Percentiles rank a stretch among this genome's conserved stretches.
Conservation (phyloP, 306 rosid genomes). For the Lablab purpureus region DNA sequence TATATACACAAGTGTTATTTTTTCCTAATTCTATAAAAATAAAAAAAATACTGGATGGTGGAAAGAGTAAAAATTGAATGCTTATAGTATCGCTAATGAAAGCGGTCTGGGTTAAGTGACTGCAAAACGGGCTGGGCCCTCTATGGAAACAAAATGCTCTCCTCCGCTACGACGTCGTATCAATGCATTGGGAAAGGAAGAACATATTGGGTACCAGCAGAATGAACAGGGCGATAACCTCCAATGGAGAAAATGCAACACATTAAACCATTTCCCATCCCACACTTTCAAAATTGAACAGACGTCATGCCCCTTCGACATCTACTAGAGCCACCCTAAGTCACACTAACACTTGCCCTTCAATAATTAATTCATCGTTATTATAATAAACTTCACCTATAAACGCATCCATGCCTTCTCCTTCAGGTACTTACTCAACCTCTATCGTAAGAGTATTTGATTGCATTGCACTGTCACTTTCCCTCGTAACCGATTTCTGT, state of each 20-base stretch:
- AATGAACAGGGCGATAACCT: conserved; percentile 12
- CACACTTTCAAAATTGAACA: background rate
- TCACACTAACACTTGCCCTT: background rate
- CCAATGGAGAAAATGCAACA: conserved; percentile 35
- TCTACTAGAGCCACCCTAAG: conserved; percentile 51
- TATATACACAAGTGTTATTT: no score
- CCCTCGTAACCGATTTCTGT: conserved; percentile 35
- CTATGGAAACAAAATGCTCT: background rate
- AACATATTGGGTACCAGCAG: background rate
- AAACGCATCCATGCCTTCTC: conserved; percentile 45
- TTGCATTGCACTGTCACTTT: conserved; percentile 47
- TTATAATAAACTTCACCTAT: background rate
- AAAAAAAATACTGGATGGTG: no score
- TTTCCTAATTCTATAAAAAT: no score
- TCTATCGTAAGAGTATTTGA: conserved; percentile 22
- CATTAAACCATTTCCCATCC: conserved; percentile 26
- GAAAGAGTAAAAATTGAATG: no score
- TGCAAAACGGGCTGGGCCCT: conserved; percentile 7
- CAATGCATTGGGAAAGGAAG: conserved; percentile 1
- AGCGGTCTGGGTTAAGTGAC: no score
- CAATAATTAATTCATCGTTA: conserved; percentile 18
- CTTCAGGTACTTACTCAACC: conserved; percentile 49
- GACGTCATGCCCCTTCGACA: conserved; percentile 54
- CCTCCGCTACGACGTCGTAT: conserved; percentile 7
- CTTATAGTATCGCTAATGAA: no score